A percentile compares a stretch with the other conserved stretches of the same genome.
phyloP scores from a whole-genome alignment of 1,139 yeast genomes.

The Yamadazyma sp. region DNA sequence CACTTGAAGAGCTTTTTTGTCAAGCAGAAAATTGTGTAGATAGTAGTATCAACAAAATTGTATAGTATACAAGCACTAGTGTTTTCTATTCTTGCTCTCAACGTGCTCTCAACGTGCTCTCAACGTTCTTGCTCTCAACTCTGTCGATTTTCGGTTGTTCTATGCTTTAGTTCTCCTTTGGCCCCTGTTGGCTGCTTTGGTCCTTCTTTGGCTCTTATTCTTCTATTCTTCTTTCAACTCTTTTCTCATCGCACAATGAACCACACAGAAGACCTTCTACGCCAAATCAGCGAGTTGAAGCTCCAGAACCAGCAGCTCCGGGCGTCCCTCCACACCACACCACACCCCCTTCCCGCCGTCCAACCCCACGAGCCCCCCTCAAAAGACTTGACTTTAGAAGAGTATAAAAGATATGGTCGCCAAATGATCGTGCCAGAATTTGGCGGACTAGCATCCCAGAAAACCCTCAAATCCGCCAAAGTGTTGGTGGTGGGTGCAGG shows the following conservation, averaged over 20 bases:
- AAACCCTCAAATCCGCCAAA: conserved; percentile 52
- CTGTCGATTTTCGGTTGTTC: too few species aligned
- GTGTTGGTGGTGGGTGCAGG: conserved; percentile 93
- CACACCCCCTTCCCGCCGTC: background rate
- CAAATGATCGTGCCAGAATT: conserved; percentile 89
- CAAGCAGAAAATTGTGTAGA: conserved; percentile 49
- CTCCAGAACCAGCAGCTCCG: conserved; percentile 23
- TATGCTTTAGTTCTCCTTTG: background rate
- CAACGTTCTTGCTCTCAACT: too few species aligned
- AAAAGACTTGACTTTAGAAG: conserved; percentile 49
- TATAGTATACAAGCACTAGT: too few species aligned
- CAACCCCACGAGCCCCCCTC: background rate
- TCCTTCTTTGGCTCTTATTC: background rate
- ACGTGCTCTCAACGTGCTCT: too few species aligned
- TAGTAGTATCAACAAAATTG: background rate
- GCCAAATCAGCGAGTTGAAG: conserved; percentile 22
- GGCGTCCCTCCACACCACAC: background rate
- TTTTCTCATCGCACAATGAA: background rate
- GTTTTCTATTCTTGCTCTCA: too few species aligned
- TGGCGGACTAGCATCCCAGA: conserved; percentile 58
- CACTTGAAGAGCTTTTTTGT: conserved; percentile 54
- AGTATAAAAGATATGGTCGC: conserved; percentile 83
- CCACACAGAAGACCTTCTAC: conserved; percentile 20
- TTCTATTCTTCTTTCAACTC: conserved; percentile 1
- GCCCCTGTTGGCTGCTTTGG: too few species aligned